phyloP scores from a whole-genome alignment of 441 rosid species.

The Populus hybrid region DNA sequence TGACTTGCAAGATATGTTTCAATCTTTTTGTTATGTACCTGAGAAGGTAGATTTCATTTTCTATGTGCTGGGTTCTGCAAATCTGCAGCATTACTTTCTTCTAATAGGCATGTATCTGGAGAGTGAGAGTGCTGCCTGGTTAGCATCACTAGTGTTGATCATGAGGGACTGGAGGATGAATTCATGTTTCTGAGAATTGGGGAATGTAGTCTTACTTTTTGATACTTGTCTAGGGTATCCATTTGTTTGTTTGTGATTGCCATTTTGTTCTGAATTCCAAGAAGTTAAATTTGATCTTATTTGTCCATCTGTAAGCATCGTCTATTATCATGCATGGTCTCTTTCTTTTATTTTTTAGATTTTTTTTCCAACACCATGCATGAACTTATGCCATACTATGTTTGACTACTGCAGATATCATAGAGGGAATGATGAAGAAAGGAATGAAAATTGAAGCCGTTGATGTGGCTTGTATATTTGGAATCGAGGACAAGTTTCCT shows the following conservation, averaged over 20 bases:
- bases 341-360: background rate
- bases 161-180: background rate
- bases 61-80: background rate
- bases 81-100: background rate
- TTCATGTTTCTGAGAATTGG: background rate
- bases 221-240: background rate
- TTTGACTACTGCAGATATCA: conserved; percentile 39
- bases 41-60: background rate
- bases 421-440: conserved; percentile 48
- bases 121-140: background rate
- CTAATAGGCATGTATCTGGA: background rate
- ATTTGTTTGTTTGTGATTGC: background rate
- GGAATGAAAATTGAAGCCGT: conserved; percentile 54
- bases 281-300: background rate
- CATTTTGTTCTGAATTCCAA: background rate
- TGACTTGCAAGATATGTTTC: background rate
- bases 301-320: background rate
- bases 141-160: background rate
- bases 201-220: background rate
- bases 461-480: conserved; percentile 49
- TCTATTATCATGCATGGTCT: background rate
- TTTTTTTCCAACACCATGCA: background rate
- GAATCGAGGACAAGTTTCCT: conserved; percentile 55
- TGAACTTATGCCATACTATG: conserved; percentile 2
- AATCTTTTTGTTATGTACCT: background rate